Base-by-base conservation (phyloP, 495 filamentous ascomycete species). In the Hyphodiscus hymeniophilus region DNA sequence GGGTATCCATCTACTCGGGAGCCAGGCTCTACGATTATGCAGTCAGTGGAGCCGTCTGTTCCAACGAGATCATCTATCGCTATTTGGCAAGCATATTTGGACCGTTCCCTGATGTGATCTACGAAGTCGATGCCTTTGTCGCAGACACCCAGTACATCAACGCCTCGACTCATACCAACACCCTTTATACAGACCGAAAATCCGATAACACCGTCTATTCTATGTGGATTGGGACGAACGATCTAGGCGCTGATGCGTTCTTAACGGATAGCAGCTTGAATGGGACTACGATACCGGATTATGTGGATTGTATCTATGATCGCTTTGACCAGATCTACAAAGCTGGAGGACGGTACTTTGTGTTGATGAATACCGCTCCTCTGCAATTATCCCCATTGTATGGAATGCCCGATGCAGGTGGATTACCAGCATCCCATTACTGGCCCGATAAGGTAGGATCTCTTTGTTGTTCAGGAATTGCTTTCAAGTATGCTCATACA, bases 191-290 rank as follows among this genome's bases (percentile, higher is more conserved):
- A 22, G 61, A 67, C 42, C 68, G 75, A 40, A 68, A 65, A 0
- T 48, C 68, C 15, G 56, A 70, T n/a, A 76, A 79, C 49, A 83
- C 81, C 2, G 79, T 85, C 4, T 88, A 85, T 52, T 66, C 79
- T 0, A 73, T 88, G 30, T 90, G 82, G 84, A 86, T 88, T 54
- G 84, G 85, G 0, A 86, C 83, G 43, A 89, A 88, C 55, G 85
- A 90, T 57, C 66, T 90, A 10, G 83, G 84, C 30, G 69, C 62
- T 44, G 59, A 69, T 38, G 80, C 69, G 20, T 81, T 87, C 58
- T 58, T 88, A 21, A 75, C 73, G 16, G 80, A 85, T 59, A 70
- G 69, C 32, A 77, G 85, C 58, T 58, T 73, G 18, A 45, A 68
- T 0, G 75, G 72, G 1, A 79, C 72, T 34, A 81, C 74, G 2